A percentile compares a stretch with the other conserved stretches of the same genome.
Evolutionary conservation across 108 stramenopile genomes (phyloP).

Genomic region (Nitzschia palea): DNA sequence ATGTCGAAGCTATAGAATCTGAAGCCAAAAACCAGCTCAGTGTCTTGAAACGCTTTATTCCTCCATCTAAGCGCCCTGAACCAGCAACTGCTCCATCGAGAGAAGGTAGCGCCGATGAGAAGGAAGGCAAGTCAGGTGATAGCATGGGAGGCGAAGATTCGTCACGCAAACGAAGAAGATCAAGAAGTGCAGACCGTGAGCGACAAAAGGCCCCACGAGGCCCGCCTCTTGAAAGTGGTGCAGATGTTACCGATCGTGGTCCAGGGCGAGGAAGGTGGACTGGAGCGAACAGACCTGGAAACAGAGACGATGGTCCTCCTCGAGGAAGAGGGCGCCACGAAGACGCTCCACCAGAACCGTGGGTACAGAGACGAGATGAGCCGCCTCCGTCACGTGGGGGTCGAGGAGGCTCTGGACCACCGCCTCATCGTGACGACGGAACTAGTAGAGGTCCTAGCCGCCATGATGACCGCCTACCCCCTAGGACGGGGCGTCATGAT

Average conservation of each 20-base stretch:
- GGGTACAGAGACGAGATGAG: conserved; percentile 1
- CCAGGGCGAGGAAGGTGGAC: background rate
- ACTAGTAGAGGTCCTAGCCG: background rate
- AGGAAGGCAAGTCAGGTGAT: background rate
- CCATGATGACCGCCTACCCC: conserved; percentile 3
- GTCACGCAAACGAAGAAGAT: conserved; percentile 16
- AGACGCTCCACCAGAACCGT: conserved; percentile 8
- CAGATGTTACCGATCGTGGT: background rate
- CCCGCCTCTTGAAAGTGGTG: conserved; percentile 2
- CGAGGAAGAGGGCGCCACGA: conserved; percentile 4
- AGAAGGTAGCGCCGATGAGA: background rate
- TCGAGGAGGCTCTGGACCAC: background rate
- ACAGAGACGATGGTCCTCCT: conserved; percentile 8
- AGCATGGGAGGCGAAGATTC: conserved; percentile 10
- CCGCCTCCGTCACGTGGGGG: conserved; percentile 8
- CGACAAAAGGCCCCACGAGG: background rate
- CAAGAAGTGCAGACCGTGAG: background rate
- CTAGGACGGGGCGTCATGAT: background rate
- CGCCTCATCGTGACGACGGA: conserved; percentile 2
- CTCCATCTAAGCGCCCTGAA: no score
- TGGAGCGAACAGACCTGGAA: background rate
- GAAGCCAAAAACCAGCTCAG: no score
- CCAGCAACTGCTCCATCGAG: no score
- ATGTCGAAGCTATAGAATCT: conserved; percentile 9
- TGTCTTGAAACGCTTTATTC: no score